Percentiles rank a stretch among this genome's conserved stretches.
phyloP scores from a whole-genome alignment of 2,329 filamentous ascomycete genomes.

The Aspergillus felis region DNA sequence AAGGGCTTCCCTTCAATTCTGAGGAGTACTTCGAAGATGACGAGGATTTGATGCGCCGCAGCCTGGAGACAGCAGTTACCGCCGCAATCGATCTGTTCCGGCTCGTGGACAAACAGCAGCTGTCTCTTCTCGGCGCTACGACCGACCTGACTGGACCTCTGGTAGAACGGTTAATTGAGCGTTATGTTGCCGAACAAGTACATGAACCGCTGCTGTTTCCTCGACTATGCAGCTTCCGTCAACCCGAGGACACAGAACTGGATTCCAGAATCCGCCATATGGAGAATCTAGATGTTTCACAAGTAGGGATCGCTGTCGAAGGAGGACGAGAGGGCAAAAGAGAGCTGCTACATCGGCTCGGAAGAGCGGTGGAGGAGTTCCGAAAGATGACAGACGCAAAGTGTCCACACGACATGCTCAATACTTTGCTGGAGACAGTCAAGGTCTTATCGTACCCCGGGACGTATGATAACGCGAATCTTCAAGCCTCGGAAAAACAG shows the following conservation, averaged over 20 bases:
- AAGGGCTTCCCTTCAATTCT: conserved; percentile 52
- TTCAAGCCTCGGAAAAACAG: conserved; percentile 49
- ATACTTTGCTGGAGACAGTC: conserved; percentile 71
- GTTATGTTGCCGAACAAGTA: conserved; percentile 89
- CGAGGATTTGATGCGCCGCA: conserved; percentile 82
- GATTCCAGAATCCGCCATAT: conserved; percentile 90
- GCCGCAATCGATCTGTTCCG: conserved; percentile 94
- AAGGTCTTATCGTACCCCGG: conserved; percentile 74
- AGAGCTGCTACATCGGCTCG: conserved; percentile 72
- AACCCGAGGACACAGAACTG: conserved; percentile 78
- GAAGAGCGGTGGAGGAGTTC: conserved; percentile 80
- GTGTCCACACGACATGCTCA: conserved; percentile 86
- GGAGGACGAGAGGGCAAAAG: conserved; percentile 74
- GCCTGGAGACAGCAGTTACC: conserved; percentile 87
- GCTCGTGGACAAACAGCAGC: conserved; percentile 88
- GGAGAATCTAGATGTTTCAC: conserved; percentile 88
- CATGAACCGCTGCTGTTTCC: conserved; percentile 83
- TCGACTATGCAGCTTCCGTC: conserved; percentile 70
- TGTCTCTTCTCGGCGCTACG: conserved; percentile 85
- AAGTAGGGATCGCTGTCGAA: conserved; percentile 84
- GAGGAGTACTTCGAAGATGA: conserved; percentile 80
- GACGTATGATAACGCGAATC: conserved; percentile 34
- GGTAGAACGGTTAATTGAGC: conserved; percentile 90
- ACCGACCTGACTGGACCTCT: conserved; percentile 89
- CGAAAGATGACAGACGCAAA: conserved; percentile 73